phyloP scores from a whole-genome alignment of 768 basidiomycete genomes.

The Arthromyces matolae region DNA sequence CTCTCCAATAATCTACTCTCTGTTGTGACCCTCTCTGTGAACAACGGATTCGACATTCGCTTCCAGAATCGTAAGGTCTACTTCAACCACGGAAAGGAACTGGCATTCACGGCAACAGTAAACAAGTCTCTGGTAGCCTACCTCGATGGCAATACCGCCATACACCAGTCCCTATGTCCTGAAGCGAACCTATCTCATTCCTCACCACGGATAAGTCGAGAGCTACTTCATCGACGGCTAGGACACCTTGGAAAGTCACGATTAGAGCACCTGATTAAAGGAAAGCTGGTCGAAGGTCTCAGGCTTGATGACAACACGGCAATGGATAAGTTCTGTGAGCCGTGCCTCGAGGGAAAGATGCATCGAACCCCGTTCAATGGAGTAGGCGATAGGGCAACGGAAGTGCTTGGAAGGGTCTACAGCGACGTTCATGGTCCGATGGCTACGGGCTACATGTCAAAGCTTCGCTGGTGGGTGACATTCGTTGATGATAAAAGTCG shows the following conservation, averaged over 20 bases:
- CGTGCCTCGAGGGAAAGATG: conserved; percentile 6
- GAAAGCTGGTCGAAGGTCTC: neutral
- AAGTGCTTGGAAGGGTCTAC: neutral
- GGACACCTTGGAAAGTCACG: neutral
- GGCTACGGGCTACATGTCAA: neutral
- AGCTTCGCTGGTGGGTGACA: conserved; percentile 2
- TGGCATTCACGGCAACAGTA: conserved; percentile 1
- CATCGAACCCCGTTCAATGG: conserved; percentile 1
- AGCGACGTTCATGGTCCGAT: conserved; percentile 9
- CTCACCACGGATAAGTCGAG: neutral
- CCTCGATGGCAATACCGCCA: neutral
- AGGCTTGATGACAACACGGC: neutral
- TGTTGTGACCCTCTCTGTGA: neutral
- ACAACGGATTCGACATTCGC: neutral
- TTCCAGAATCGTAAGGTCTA: conserved; percentile 4
- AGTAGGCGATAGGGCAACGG: neutral
- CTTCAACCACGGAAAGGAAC: neutral
- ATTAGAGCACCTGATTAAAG: neutral
- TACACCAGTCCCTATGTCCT: neutral
- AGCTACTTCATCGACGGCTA: conserved; percentile 3
- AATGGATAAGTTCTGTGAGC: conserved; percentile 2
- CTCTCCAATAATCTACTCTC: conserved; percentile 4
- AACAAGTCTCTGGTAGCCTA: conserved; percentile 1
- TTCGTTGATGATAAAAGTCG: conserved; percentile 2
- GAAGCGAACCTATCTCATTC: neutral